These are phyloP conservation scores for Sedum album DNA, from an alignment of 164 flowering plant species.

Conservation along the genomic window DNA sequence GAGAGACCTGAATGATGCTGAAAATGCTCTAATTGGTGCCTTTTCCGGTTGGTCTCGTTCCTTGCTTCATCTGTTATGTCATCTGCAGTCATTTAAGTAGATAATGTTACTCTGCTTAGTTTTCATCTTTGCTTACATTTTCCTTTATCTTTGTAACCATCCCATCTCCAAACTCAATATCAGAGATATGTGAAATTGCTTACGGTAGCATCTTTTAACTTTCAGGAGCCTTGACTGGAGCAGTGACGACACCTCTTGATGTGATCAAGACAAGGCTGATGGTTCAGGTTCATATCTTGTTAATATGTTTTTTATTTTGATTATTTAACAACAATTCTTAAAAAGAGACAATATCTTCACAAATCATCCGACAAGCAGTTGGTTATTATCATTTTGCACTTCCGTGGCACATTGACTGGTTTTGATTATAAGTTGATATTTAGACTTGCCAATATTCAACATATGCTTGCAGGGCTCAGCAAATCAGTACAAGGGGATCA, in stretches of 20 bases:
- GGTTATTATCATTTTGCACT: too few relatives aligned
- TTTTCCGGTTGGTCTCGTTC: conserved; percentile 60
- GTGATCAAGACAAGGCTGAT: conserved; percentile 90
- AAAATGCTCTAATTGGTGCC: conserved; percentile 93
- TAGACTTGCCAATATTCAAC: background rate
- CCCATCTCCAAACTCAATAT: too few relatives aligned
- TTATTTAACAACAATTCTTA: background rate
- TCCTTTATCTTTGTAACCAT: too few relatives aligned
- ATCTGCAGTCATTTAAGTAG: background rate
- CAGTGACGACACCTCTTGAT: conserved; percentile 92
- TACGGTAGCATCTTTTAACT: background rate
- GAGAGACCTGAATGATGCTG: conserved; percentile 77
- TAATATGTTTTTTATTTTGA: background rate
- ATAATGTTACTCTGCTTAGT: background rate
- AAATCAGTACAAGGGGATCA: conserved; percentile 67
- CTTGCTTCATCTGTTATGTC: background rate
- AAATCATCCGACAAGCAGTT: background rate
- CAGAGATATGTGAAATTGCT: background rate
- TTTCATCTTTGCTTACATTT: background rate
- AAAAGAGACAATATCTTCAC: background rate
- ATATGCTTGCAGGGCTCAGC: conserved; percentile 48
- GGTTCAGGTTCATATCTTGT: conserved; percentile 64
- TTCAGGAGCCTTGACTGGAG: conserved; percentile 92
- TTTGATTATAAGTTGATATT: background rate
- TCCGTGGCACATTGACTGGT: too few relatives aligned